A percentile compares a stretch with the other conserved stretches of the same genome.
phyloP scores from a whole-genome alignment of 2,329 filamentous ascomycete genomes.

The Aspergillus arachidicola region DNA sequence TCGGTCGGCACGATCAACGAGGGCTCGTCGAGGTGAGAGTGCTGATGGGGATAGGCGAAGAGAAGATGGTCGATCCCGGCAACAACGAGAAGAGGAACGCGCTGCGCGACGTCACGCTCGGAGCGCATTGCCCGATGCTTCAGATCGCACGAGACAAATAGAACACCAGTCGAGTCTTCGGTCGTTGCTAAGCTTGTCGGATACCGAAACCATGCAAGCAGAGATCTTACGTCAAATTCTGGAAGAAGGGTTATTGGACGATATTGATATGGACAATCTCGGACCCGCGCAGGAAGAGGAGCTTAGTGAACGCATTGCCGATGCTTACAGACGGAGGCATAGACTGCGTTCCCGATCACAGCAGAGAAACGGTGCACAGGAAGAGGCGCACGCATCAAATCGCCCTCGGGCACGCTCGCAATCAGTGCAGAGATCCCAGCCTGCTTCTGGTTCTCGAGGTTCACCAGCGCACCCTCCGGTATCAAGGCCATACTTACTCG shows the following conservation, averaged over 20 bases:
- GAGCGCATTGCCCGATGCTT: slow-evolving; percentile 22
- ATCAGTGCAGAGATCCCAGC: slow-evolving; percentile 29
- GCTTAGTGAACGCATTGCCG: slow-evolving; percentile 85
- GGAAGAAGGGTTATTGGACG: slow-evolving; percentile 83
- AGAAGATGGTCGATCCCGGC: slow-evolving; percentile 7
- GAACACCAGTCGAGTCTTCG: slow-evolving; percentile 89
- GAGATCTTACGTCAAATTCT: slow-evolving; percentile 89
- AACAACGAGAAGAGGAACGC: slow-evolving; percentile 35
- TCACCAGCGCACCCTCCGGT: slow-evolving; percentile 29
- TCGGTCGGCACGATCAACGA: slow-evolving; percentile 26
- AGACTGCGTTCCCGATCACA: slow-evolving; percentile 43
- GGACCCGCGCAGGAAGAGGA: slow-evolving; percentile 84
- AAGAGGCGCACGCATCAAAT: slow-evolving; percentile 33
- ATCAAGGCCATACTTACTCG: slow-evolving; percentile 38
- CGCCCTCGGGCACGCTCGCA: slow-evolving; percentile 34
- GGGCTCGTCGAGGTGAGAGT: slow-evolving; percentile 36
- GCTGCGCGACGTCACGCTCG: slow-evolving; percentile 30
- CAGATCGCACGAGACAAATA: slow-evolving; percentile 59
- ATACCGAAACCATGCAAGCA: slow-evolving; percentile 76
- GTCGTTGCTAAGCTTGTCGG: slow-evolving; percentile 78
- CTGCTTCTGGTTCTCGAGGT: slow-evolving; percentile 21
- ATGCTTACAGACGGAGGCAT: slow-evolving; percentile 80
- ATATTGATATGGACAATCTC: slow-evolving; percentile 84
- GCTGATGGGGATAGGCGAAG: slow-evolving; percentile 41
- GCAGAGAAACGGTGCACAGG: slow-evolving; percentile 39